phyloP scores from a whole-genome alignment of 2,329 filamentous ascomycete genomes.

The Trichocomaceae sp. region DNA sequence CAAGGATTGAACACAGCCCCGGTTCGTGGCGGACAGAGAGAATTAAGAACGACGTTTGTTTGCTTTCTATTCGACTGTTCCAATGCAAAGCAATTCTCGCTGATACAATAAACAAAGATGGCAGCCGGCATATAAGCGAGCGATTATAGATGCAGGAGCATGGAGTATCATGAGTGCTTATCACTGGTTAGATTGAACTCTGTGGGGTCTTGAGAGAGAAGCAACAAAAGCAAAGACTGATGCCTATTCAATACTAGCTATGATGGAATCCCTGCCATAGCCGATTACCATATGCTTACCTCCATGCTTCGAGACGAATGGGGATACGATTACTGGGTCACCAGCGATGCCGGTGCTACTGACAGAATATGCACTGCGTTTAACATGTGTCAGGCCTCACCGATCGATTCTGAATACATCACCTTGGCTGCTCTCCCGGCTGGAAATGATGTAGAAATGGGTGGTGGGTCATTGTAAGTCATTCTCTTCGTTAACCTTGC shows the following conservation, averaged over 20 bases:
- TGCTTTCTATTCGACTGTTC: conserved; percentile 25
- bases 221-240: neutral
- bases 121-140: conserved; percentile 58
- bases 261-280: conserved; percentile 62
- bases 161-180: conserved; percentile 69
- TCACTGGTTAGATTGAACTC: conserved; percentile 44
- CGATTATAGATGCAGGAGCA: conserved; percentile 64
- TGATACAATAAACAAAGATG: conserved; percentile 23
- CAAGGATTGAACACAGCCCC: conserved; percentile 65
- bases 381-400: conserved; percentile 54
- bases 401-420: conserved; percentile 60
- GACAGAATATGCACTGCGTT: conserved; percentile 61
- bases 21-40: conserved; percentile 51
- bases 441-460: conserved; percentile 69
- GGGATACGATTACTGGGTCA: conserved; percentile 64
- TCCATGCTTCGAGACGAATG: conserved; percentile 65
- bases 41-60: conserved; percentile 49
- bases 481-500: neutral
- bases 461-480: conserved; percentile 58
- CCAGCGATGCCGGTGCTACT: conserved; percentile 63
- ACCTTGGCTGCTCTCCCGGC: conserved; percentile 58
- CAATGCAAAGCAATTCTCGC: neutral
- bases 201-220: neutral
- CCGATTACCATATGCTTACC: conserved; percentile 59
- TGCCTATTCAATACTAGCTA: conserved; percentile 36